phyloP scores from a whole-genome alignment of 257 asterid genomes.

The Leonotis leonurus region DNA sequence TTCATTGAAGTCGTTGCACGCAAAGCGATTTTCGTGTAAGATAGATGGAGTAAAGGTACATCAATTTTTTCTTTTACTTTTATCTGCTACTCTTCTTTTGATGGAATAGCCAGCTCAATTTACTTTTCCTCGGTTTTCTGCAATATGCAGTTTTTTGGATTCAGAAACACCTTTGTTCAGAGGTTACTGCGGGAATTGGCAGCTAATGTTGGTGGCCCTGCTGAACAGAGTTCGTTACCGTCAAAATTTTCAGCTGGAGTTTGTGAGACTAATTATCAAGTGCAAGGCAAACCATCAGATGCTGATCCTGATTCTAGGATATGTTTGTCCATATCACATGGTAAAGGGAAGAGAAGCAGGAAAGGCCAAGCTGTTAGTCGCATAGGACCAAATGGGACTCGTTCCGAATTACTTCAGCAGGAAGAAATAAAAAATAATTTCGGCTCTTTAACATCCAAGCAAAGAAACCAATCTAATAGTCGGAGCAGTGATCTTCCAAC shows the following conservation, averaged over 20 bases:
- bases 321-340: conserved; percentile 27
- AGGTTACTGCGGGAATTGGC: conserved; percentile 81
- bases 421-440: conserved; percentile 18
- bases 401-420: conserved; percentile 20
- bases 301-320: conserved; percentile 32
- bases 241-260: conserved; percentile 31
- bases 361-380: conserved; percentile 23
- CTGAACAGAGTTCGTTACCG: conserved; percentile 33
- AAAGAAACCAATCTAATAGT: conserved; percentile 19
- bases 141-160: conserved; percentile 73
- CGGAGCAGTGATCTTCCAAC: conserved; percentile 14
- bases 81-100: background rate
- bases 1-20: conserved; percentile 57
- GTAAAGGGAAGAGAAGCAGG: conserved; percentile 60
- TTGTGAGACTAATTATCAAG: conserved; percentile 24
- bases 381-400: conserved; percentile 19
- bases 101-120: background rate
- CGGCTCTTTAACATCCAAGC: conserved; percentile 26
- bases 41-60: conserved; percentile 83
- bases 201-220: conserved; percentile 54
- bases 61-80: background rate
- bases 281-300: conserved; percentile 25
- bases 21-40: conserved; percentile 82
- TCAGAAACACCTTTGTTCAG: conserved; percentile 78
- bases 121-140: conserved; percentile 11